These are phyloP conservation scores for Sugiyamaella marilandica DNA, from an alignment of 805 yeast species.

Conservation along the genomic window DNA sequence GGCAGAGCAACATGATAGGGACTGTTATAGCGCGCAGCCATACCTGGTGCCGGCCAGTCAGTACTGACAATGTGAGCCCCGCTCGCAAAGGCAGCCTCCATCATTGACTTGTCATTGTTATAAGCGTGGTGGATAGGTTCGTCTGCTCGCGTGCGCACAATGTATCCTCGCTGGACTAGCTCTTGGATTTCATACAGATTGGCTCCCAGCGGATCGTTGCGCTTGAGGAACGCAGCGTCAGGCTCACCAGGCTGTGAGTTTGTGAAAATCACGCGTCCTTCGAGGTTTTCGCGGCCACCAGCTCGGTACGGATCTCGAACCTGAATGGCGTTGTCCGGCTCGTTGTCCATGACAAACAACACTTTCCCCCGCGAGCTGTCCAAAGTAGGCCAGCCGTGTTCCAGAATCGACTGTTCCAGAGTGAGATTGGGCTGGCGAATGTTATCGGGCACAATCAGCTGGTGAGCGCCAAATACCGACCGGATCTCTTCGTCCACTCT, in stretches of 20 bases:
- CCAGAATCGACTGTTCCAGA: background rate
- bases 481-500: background rate
- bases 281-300: background rate
- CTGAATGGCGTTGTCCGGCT: background rate
- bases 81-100: background rate
- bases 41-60: conserved; percentile 7
- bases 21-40: conserved; percentile 3
- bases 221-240: conserved; percentile 4
- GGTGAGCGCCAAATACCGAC: background rate
- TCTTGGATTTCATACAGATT: background rate
- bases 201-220: background rate
- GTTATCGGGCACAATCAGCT: background rate
- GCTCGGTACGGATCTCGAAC: background rate
- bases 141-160: conserved; percentile 5
- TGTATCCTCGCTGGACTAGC: background rate
- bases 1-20: background rate
- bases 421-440: background rate
- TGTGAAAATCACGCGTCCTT: conserved; percentile 3
- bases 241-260: conserved; percentile 2
- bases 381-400: background rate
- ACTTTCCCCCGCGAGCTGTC: background rate
- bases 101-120: background rate
- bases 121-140: conserved; percentile 3
- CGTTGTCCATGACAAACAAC: background rate
- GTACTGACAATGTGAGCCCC: conserved; percentile 5